Evolutionary conservation across 2,329 filamentous ascomycete species (phyloP), one percentile per base, ranked within the genome.

Genomic region (Cercospora nicotianae): DNA sequence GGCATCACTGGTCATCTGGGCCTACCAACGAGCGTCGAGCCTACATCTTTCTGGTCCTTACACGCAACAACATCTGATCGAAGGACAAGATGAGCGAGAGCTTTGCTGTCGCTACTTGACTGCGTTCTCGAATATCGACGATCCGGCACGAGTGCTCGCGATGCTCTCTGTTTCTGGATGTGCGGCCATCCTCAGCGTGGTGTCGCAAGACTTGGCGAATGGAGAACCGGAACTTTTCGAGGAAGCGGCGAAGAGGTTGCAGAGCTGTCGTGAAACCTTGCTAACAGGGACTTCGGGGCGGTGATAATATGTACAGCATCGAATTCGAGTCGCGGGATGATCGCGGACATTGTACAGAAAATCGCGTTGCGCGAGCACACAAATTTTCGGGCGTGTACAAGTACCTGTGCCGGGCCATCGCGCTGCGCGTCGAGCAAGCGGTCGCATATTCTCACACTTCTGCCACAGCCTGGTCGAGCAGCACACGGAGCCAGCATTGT

Each of bases 221-320:
- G 92, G 93, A 30, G 86, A 93, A 60, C 97, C 94, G 92, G 93
- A 97, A 81, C 81, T 97, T 63, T 82, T 97, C 67, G 89, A 94
- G 63, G 94, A 97, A 80, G 94, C 92, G 30, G 91, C 91, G 26
- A 90, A 87, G 26, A 80, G 97, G 65, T 79, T 97, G 74, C 88
- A 85, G 64, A 95, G 94, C 76, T 96, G 93, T 78, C 61, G 70
- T 57, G 66, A 67, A n/a, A 64, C 59, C 23, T 26, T 67, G 45
- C 20, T 64, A 13, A 67, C 55, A 1, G 59, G 59, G 30, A 62
- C 58, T 8, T 36, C 63, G 10, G 63, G 53, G 30, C 51, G 63
- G 13, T 51, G 6, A 45, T 3, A 23, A 5, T 7, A 16, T 39
- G 33, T 39, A 16, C 13, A 16, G 13, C 33, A 16, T 53, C 9